Evolutionary conservation across 495 filamentous ascomycete genomes (phyloP), one percentile per base, ranked within the genome.

Genomic region (Patellaria atrata): DNA sequence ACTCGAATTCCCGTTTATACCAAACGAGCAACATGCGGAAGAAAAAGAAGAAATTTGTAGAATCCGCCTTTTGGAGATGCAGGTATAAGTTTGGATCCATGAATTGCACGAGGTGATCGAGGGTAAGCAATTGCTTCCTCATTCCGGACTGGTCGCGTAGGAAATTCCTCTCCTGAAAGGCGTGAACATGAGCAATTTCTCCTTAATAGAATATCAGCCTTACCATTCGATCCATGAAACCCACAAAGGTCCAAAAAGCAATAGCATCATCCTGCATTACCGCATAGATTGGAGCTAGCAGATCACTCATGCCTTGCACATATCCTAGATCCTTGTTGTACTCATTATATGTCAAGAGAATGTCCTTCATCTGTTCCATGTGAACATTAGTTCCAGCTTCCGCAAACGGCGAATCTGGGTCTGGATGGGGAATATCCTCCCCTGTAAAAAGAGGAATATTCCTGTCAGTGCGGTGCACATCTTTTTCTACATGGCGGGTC

Each of bases 11-110:
- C 3, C 89, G 79, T 60, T 97, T 96, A 58, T 86, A 97, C 87
- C 87, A 96, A 13, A 97, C 89, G 0, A 97, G 64, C 16, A 97
- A 63, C 86, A 94, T 94, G 16, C 89, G 77, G 69, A 96, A 97
- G 65, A 96, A 96, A 65, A 97, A 97, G 57, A 97, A 97, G 59
- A 96, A 97, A 57, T 97, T 96, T 13, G 89, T 96, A 47, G 75
- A 83, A 42, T 96, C 91, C 16, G 86, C 83, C 5, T 67, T 73
- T 51, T 93, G 72, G 0, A 97, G 67, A 51, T 97, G 89, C 7
- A 82, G 60, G 50, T 94, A 96, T 24, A 97, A 72, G 49, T 84
- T 79, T 0, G 89, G 86, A 45, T 97, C 89, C 76, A 97, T 85
- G 33, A 97, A 78, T 48, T 91, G 84, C 9, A 94, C 81, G 1